Evolutionary conservation across 345 rosid genomes (phyloP).

Genomic region (Pistacia vera): DNA sequence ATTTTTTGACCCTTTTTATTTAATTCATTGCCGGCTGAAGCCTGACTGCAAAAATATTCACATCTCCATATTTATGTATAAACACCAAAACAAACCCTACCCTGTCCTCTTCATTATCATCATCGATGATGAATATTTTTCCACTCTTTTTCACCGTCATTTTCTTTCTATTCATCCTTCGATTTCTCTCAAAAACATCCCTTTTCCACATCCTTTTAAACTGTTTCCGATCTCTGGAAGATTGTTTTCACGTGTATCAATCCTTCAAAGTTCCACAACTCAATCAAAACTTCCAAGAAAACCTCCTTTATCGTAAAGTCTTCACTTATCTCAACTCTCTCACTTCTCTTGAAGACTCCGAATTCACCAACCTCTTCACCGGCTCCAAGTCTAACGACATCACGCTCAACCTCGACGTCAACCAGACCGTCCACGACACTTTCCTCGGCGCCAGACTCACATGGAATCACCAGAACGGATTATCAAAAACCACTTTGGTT

Average conservation of each 20-base stretch:
- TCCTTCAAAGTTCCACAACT: conserved; percentile 51
- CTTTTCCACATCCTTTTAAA: conserved; percentile 25
- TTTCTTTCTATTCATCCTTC: conserved; percentile 24
- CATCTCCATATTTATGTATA: not conserved
- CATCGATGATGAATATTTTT: conserved; percentile 9
- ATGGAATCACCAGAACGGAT: conserved; percentile 40
- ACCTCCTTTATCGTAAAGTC: conserved; percentile 49
- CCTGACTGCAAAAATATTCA: not conserved
- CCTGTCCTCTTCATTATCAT: not conserved
- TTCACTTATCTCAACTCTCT: conserved; percentile 54
- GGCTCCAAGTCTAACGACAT: conserved; percentile 55
- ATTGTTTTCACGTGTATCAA: conserved; percentile 45
- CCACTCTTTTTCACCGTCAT: conserved; percentile 5
- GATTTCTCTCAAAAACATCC: conserved; percentile 40
- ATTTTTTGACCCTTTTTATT: not conserved
- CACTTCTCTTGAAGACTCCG: conserved; percentile 52
- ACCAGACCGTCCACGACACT: conserved; percentile 42
- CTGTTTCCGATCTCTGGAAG: conserved; percentile 36
- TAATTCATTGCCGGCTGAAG: conserved; percentile 6
- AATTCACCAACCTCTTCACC: conserved; percentile 56
- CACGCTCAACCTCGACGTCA: conserved; percentile 38
- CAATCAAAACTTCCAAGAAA: conserved; percentile 50
- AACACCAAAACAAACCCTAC: too few relatives aligned
- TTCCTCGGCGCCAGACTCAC: conserved; percentile 57
- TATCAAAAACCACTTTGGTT: conserved; percentile 26